A percentile compares a stretch with the other conserved stretches of the same genome.
Evolutionary conservation across 139 green algal species (phyloP).

Genomic region (Auxenochlorella pyrenoidosa): DNA sequence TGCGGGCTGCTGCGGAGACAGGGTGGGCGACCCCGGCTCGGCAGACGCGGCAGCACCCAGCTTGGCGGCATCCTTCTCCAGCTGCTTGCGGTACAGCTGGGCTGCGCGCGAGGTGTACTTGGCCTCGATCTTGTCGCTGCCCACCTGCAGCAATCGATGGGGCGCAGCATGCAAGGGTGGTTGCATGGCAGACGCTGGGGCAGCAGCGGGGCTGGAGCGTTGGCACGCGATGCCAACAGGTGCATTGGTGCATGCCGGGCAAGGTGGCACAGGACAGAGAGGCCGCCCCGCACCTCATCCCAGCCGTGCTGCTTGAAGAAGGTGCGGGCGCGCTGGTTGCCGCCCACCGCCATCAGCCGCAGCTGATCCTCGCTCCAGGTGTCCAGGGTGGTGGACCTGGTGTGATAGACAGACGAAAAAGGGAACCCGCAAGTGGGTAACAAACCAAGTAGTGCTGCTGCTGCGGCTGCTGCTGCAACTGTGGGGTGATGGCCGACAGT

Average conservation of each 20-base stretch:
- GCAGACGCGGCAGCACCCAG: background rate
- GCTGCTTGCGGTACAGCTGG: conserved; percentile 87
- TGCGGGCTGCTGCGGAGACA: conserved; percentile 8
- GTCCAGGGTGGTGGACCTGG: conserved; percentile 92
- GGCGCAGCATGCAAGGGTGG: background rate
- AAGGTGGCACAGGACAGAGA: too few species aligned
- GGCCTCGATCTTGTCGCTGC: conserved; percentile 93
- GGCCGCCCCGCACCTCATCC: conserved; percentile 74
- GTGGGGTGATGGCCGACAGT: too few species aligned
- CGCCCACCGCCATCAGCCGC: conserved; percentile 88
- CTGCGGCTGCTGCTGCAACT: too few species aligned
- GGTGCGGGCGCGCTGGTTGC: conserved; percentile 86
- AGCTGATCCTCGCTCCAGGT: conserved; percentile 96
- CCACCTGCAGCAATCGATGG: conserved; percentile 25
- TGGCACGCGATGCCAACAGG: too few species aligned
- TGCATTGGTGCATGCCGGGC: too few species aligned
- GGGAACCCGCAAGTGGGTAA: background rate
- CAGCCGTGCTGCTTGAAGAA: conserved; percentile 99
- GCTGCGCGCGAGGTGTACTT: conserved; percentile 97
- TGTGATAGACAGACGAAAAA: background rate
- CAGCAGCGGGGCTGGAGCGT: too few species aligned
- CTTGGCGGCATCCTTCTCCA: conserved; percentile 91
- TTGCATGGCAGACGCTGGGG: background rate
- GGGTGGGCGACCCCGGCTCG: background rate
- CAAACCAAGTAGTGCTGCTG: background rate